A percentile compares a stretch with the other conserved stretches of the same genome.
Conservation (phyloP, 139 green algal genomes). For the Chlorella ohadii region DNA sequence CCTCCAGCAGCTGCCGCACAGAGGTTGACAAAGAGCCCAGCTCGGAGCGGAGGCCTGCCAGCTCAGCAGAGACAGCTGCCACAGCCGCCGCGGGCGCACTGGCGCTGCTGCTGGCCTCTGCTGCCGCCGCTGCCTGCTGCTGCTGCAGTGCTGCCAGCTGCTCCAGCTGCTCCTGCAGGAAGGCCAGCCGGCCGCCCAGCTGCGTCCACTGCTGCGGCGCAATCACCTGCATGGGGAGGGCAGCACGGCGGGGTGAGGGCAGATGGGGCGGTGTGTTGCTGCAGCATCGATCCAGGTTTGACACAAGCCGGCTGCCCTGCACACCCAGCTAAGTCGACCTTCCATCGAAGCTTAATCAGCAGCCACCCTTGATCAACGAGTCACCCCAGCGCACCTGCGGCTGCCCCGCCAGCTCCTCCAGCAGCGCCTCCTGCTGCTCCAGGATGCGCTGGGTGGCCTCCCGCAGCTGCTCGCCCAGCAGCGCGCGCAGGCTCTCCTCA, state of each 20-base stretch:
- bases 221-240: conserved; percentile 8
- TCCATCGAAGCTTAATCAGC: no score
- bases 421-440: conserved; percentile 28
- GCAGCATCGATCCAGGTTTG: no score
- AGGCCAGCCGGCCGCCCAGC: conserved; percentile 34
- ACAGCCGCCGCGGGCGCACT: not conserved
- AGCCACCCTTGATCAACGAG: no score
- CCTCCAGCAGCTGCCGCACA: conserved; percentile 6
- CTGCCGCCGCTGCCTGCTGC: not conserved
- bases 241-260: not conserved
- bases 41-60: conserved; percentile 15
- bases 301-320: not conserved
- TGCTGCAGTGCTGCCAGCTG: not conserved
- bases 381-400: conserved; percentile 17
- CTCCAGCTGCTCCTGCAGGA: conserved; percentile 20
- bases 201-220: conserved; percentile 49
- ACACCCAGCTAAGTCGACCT: no score
- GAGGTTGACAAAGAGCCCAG: not conserved
- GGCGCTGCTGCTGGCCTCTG: not conserved
- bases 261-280: no score
- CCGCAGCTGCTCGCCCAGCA: conserved; percentile 18
- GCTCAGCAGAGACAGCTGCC: conserved; percentile 15
- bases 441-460: not conserved
- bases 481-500: conserved; percentile 25
- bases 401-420: conserved; percentile 36